Base-by-base conservation (phyloP, 768 basidiomycete genomes). In the Phylloporus arenicola region DNA sequence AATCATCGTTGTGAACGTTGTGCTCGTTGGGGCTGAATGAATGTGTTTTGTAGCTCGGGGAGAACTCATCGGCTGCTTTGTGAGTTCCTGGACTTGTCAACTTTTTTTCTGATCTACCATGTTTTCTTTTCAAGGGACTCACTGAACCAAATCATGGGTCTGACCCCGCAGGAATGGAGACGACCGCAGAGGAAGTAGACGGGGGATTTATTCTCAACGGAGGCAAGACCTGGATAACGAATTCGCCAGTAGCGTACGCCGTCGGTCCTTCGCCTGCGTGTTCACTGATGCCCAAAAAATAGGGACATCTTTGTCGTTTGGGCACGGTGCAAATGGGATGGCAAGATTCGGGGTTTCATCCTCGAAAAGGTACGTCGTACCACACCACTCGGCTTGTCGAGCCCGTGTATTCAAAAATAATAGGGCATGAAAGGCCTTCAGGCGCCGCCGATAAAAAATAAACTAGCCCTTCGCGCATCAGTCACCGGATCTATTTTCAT, bases 141-240 rank as follows among this genome's bases (percentile, higher is more conserved):
- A 97, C 95, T 0, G 95, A 98, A 70, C 91, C 95, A 0, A 92
- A 97, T 58, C 92, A 96, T 63, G 95, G 95, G 20, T 97, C 94
- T 2, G 95, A 98, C 60, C 94, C 94, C 14, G 86, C 84, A n/a
- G 83, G 86, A n/a, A 97, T 98, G 95, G 90, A 94, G 62, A 96
- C 95, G 1, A 84, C 79, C 24, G 95, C 92, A 11, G 82, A 81
- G 54, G 91, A 96, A 66, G 75, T 76, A 0, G 86, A 86, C 47
- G 91, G 92, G 12, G 92, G 92, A 4, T 97, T 84, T 68, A 69
- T 88, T 22, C 63, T 98, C 46, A 88, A 83, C 55, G 95, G 95
- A 45, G 88, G 88, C 68, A 98, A 98, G 75, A 98, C 92, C 0
- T 98, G 95, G 95, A 98, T 98, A 63, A 82, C 92, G 13, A 96